phyloP scores from a whole-genome alignment of 2,329 filamentous ascomycete genomes.

The Venturia oleaginea region DNA sequence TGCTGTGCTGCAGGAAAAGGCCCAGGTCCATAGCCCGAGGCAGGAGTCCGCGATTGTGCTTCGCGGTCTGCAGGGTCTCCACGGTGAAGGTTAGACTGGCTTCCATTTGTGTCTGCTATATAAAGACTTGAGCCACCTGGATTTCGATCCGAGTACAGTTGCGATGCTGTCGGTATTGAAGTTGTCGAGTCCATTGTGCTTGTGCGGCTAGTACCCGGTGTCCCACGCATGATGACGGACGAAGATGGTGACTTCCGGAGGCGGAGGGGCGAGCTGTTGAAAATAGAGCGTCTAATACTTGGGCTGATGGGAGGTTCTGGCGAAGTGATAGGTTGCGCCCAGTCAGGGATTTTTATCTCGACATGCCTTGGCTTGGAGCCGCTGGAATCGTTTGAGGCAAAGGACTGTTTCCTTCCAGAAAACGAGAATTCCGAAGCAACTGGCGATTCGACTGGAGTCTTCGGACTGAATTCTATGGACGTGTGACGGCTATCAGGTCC shows the following conservation, averaged over 20 bases:
- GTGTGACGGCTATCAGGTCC: constrained; percentile 25
- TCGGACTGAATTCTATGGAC: background rate
- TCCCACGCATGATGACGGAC: constrained; percentile 29
- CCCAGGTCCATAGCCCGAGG: constrained; percentile 39
- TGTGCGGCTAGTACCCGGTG: constrained; percentile 34
- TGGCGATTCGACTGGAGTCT: constrained; percentile 12
- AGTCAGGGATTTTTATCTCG: constrained; percentile 39
- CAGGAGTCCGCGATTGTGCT: constrained; percentile 27
- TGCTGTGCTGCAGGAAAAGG: constrained; percentile 33
- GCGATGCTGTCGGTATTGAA: constrained; percentile 35
- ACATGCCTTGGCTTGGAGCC: constrained; percentile 34
- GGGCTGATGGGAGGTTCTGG: constrained; percentile 26
- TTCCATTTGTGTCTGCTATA: constrained; percentile 35
- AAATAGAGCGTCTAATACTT: constrained; percentile 8
- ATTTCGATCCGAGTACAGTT: constrained; percentile 28
- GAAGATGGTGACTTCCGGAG: background rate
- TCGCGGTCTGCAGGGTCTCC: constrained; percentile 29
- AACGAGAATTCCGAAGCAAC: constrained; percentile 23
- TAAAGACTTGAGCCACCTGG: constrained; percentile 28
- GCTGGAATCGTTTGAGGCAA: constrained; percentile 20
- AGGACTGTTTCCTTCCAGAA: constrained; percentile 22
- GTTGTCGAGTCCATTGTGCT: constrained; percentile 40
- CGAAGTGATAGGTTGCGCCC: constrained; percentile 32
- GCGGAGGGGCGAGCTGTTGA: background rate
- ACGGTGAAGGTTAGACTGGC: constrained; percentile 37